Percentiles rank a stretch among this genome's conserved stretches.
These are phyloP conservation scores for Elaphomyces granulatus DNA, from an alignment of 495 filamentous ascomycete species.

Conservation along the genomic window DNA sequence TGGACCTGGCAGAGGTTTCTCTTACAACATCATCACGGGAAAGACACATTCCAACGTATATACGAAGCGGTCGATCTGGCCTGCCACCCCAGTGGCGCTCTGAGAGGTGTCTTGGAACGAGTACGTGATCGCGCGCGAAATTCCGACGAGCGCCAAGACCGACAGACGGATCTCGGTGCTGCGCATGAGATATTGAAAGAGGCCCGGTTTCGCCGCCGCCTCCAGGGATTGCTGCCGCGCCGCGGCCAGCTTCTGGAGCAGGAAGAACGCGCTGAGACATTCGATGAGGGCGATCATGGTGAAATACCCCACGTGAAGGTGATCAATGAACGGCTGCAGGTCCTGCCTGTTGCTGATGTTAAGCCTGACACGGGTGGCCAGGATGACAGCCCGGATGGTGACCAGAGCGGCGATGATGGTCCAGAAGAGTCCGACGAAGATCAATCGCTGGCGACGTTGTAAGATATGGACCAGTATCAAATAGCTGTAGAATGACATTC, in stretches of 20 bases:
- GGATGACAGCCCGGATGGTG: conserved; percentile 15
- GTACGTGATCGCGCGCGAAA: conserved; percentile 21
- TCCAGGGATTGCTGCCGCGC: too few relatives aligned
- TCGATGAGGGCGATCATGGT: conserved; percentile 19
- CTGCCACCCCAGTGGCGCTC: conserved; percentile 14
- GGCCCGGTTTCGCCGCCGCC: too few relatives aligned
- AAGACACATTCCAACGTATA: conserved; percentile 25
- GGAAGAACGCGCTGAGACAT: conserved; percentile 18
- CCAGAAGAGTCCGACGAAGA: conserved; percentile 21
- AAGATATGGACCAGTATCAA: conserved; percentile 20
- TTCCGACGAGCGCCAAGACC: conserved; percentile 17
- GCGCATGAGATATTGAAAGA: conserved; percentile 19
- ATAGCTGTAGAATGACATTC: conserved; percentile 27
- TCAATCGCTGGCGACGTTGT: conserved; percentile 3
- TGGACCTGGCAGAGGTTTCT: too few relatives aligned
- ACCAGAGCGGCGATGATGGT: conserved; percentile 13
- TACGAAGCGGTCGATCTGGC: conserved; percentile 23
- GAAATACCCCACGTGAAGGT: conserved; percentile 25
- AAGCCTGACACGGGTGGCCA: conserved; percentile 11
- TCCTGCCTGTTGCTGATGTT: conserved; percentile 4
- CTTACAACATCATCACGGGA: conserved; percentile 21
- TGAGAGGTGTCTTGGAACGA: conserved; percentile 20
- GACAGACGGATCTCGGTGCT: conserved; percentile 27
- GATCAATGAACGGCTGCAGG: conserved; percentile 8
- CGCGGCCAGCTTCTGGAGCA: conserved; percentile 13